A percentile compares a stretch with the other conserved stretches of the same genome.
Evolutionary conservation across 1,139 yeast species (phyloP).

Genomic region (Kodamaea derodonti): DNA sequence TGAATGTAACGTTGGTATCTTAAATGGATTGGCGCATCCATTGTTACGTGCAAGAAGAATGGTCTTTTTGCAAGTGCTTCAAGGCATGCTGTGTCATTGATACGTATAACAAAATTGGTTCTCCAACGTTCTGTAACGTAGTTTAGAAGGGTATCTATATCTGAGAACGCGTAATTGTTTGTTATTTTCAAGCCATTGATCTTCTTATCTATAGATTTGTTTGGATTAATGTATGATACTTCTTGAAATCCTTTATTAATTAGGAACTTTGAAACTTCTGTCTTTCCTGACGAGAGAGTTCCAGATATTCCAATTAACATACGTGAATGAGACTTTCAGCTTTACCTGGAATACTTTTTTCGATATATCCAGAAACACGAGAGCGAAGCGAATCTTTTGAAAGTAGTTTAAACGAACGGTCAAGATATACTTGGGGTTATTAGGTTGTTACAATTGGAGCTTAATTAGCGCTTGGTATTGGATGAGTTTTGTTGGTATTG

Average conservation of each 20-base stretch:
- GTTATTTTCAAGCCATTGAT: neutral
- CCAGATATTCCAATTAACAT: conserved; percentile 83
- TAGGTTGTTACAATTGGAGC: no score
- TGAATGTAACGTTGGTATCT: conserved; percentile 48
- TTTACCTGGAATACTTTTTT: no score
- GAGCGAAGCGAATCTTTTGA: no score
- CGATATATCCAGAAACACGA: no score
- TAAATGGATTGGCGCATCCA: conserved; percentile 67
- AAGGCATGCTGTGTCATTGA: conserved; percentile 42
- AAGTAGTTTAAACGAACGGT: no score
- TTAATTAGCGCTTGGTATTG: no score
- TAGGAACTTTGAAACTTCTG: conserved; percentile 59
- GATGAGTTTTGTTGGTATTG: no score
- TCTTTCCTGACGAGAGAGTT: conserved; percentile 64
- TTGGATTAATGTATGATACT: no score
- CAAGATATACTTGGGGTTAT: no score
- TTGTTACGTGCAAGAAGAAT: conserved; percentile 74
- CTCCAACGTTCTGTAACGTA: conserved; percentile 72
- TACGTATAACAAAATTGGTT: conserved; percentile 55
- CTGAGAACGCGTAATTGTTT: neutral
- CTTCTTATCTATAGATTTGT: no score
- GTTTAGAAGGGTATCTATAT: conserved; percentile 48
- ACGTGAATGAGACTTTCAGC: no score
- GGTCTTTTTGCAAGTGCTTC: conserved; percentile 66
- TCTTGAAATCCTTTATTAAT: conserved; percentile 53